phyloP scores from a whole-genome alignment of 2,329 filamentous ascomycete genomes.

The Stemphylium lycopersici region DNA sequence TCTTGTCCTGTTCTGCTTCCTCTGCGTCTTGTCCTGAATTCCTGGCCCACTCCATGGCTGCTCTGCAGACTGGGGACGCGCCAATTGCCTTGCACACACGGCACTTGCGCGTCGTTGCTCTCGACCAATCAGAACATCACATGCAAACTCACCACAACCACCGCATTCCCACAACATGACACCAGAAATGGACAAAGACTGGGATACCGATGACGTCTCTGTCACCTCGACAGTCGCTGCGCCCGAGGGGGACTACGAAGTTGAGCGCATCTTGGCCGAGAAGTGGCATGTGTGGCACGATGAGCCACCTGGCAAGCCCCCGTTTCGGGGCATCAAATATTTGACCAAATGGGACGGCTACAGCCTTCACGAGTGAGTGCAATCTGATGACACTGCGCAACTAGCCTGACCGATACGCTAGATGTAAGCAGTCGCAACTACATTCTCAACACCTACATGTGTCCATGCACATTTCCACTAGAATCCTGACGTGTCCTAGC shows the following conservation, averaged over 20 bases:
- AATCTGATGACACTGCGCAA: background rate
- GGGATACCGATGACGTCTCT: conserved; percentile 59
- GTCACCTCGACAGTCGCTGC: conserved; percentile 58
- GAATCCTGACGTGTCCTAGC: conserved; percentile 17
- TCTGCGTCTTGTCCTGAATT: background rate
- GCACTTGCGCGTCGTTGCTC: background rate
- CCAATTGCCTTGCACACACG: background rate
- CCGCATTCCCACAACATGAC: conserved; percentile 12
- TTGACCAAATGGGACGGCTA: conserved; percentile 71
- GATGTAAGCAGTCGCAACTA: conserved; percentile 12
- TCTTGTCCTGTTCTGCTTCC: background rate
- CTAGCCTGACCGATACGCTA: conserved; percentile 3
- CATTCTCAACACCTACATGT: no score
- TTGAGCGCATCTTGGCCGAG: conserved; percentile 35
- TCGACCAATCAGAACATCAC: conserved; percentile 20
- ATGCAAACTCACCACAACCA: conserved; percentile 1
- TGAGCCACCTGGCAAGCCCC: conserved; percentile 22
- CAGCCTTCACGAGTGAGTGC: conserved; percentile 46
- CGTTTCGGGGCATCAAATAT: conserved; percentile 50
- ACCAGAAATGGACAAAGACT: conserved; percentile 14
- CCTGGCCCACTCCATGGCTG: no score
- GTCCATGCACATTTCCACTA: background rate
- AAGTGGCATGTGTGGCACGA: conserved; percentile 53
- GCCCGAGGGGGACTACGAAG: conserved; percentile 15
- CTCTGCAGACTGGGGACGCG: background rate